These are phyloP conservation scores for Sesbania bispinosa DNA, from an alignment of 306 rosid genomes.

Conservation along the genomic window DNA sequence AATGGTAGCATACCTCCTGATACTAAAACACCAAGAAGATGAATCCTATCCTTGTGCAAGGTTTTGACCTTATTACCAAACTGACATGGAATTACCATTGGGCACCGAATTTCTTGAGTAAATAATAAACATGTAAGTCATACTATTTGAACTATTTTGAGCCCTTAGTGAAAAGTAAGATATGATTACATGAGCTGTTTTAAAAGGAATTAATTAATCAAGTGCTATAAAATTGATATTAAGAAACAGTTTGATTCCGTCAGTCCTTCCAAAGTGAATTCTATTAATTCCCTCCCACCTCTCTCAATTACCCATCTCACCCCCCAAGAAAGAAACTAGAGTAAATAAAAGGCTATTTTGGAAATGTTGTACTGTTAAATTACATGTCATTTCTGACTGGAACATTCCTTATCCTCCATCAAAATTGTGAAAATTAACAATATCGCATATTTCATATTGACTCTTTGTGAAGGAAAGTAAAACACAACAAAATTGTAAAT, in stretches of 20 bases:
- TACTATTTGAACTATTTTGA: constrained; percentile 10
- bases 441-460: constrained; percentile 13
- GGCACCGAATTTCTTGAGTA: not conserved
- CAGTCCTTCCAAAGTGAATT: not conserved
- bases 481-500: constrained; percentile 16
- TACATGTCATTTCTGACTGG: constrained; percentile 12
- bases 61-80: constrained; percentile 16
- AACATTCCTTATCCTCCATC: too few species aligned
- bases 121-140: not conserved
- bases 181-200: constrained; percentile 3
- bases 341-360: not conserved
- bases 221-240: not conserved
- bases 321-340: constrained; percentile 12
- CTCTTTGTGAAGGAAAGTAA: not conserved
- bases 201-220: not conserved
- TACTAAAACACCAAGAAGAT: not conserved
- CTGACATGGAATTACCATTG: not conserved
- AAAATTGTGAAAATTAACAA: constrained; percentile 4
- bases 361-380: not conserved
- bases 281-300: constrained; percentile 12
- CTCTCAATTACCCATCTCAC: not conserved
- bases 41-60: not conserved
- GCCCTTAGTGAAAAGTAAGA: constrained; percentile 1
- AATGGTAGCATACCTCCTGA: constrained; percentile 5
- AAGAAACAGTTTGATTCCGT: constrained; percentile 22